Percentiles rank a stretch among this genome's conserved stretches.
Evolutionary conservation across 2,329 filamentous ascomycete genomes (phyloP).

Genomic region (Metarhizium album): DNA sequence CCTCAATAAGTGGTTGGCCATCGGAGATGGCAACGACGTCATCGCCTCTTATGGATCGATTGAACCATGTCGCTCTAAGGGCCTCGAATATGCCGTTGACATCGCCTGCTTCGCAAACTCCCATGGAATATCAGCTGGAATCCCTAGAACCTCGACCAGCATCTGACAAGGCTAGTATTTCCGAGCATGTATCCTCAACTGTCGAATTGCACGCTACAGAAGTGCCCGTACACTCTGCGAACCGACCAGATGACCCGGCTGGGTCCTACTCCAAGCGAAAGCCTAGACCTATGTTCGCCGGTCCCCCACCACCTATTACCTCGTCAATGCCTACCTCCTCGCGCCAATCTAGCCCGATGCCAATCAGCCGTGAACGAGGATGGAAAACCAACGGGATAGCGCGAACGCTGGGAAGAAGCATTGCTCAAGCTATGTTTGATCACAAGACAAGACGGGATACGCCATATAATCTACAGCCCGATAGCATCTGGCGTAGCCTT

Average conservation of each 20-base stretch:
- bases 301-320: conserved; percentile 41
- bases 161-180: not conserved
- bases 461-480: conserved; percentile 12
- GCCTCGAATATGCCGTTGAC: conserved; percentile 18
- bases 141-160: conserved; percentile 26
- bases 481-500: conserved; percentile 37
- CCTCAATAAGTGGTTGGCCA: not conserved
- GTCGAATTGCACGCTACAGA: conserved; percentile 3
- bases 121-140: conserved; percentile 27
- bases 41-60: conserved; percentile 17
- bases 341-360: not conserved
- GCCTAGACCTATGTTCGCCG: conserved; percentile 30
- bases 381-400: conserved; percentile 3
- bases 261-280: conserved; percentile 23
- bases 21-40: conserved; percentile 12
- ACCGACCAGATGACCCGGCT: conserved; percentile 16
- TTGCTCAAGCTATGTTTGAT: conserved; percentile 29
- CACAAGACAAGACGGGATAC: conserved; percentile 12
- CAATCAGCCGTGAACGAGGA: conserved; percentile 11
- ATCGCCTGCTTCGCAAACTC: conserved; percentile 13
- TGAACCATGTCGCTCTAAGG: conserved; percentile 14
- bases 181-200: not conserved
- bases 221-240: conserved; percentile 11
- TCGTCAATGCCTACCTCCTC: conserved; percentile 26
- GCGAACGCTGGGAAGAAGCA: conserved; percentile 3